Evolutionary conservation across 768 basidiomycete genomes (phyloP), one percentile per base, ranked within the genome.

Genomic region (Trametes cinnabarina): DNA sequence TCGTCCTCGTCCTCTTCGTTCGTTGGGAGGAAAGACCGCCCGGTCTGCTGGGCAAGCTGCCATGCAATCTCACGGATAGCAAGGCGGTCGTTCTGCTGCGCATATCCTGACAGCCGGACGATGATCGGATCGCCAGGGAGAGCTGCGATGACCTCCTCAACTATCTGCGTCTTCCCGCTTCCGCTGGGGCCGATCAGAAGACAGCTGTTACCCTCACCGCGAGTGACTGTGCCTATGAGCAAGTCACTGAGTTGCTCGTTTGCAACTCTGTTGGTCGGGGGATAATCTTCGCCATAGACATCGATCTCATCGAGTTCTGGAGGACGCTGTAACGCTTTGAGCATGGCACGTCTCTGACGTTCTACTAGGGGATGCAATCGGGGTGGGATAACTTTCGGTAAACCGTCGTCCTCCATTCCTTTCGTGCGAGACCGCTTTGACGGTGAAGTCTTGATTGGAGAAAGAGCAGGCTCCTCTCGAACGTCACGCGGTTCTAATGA

Each of bases 171-270:
- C 74, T 98, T 97, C 19, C 94, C 95, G 60, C 87, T 89, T 15
- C 92, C 92, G 58, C 86, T 79, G 1, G 92, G 87, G 19, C 95
- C 95, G 42, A 94, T 77, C 3, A 98, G 68, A 53, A 97, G 78
- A 67, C 94, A 97, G 57, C 94, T 96, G 61, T 98, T 98, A 3
- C 95, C 94, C 76, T 98, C 95, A 10, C 88, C 89, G 26, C 94
- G 82, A 20, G 74, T 74, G 4, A 90, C 78, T 1, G 92, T 92
- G 11, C 94, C 94, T 20, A 73, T 69, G 4, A 97, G 74, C 20
- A 98, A 72, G 46, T 83, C 79, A 1, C 72, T 66, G 12, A 98
- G 69, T 55, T 90, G 84, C 32, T 81, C 66, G 25, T 78, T 72
- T 0, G 89, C 85, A 17, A 74, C 66, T 2, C 63, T 69, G 65